These are phyloP conservation scores for Canavalia ensiformis DNA, from an alignment of 306 rosid genomes.

Conservation along the genomic window DNA sequence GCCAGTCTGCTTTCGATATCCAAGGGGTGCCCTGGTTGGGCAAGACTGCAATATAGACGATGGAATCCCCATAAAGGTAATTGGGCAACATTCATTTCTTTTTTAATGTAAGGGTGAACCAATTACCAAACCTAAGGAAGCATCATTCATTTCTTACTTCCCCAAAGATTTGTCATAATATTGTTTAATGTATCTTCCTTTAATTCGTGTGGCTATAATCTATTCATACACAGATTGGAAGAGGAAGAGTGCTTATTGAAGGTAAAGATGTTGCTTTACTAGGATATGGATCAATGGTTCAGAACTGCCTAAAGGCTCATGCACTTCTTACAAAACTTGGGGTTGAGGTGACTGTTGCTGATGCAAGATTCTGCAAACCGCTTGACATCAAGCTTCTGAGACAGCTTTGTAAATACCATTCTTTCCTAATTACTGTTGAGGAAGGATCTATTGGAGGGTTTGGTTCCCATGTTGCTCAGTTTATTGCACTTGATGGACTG, in stretches of 20 bases:
- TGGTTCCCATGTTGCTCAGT: conserved; percentile 95
- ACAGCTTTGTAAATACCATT: conserved; percentile 80
- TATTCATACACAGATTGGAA: conserved; percentile 71
- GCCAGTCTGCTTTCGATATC: conserved; percentile 94
- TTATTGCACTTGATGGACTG: conserved; percentile 84
- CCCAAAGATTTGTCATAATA: conserved; percentile 8
- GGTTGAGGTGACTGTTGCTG: conserved; percentile 90
- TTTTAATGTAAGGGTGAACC: conserved; percentile 41
- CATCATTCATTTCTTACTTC: conserved; percentile 15
- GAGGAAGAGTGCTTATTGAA: conserved; percentile 81
- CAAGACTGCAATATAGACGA: conserved; percentile 49
- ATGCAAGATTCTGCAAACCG: conserved; percentile 99
- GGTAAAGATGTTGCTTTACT: conserved; percentile 90
- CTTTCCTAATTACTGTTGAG: conserved; percentile 88
- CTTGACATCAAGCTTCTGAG: conserved; percentile 86
- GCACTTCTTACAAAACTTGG: conserved; percentile 86
- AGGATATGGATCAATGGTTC: conserved; percentile 97
- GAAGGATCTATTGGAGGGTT: conserved; percentile 97
- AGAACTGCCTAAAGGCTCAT: conserved; percentile 85
- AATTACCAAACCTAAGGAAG: conserved; percentile 37
- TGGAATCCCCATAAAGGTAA: conserved; percentile 85
- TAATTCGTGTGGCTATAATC: conserved; percentile 31
- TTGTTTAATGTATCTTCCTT: conserved; percentile 12
- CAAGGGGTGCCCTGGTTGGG: conserved; percentile 73
- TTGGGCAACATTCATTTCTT: conserved; percentile 33